Evolutionary conservation across 2,329 filamentous ascomycete species (phyloP), one percentile per base, ranked within the genome.

Genomic region (Nemania sp.): DNA sequence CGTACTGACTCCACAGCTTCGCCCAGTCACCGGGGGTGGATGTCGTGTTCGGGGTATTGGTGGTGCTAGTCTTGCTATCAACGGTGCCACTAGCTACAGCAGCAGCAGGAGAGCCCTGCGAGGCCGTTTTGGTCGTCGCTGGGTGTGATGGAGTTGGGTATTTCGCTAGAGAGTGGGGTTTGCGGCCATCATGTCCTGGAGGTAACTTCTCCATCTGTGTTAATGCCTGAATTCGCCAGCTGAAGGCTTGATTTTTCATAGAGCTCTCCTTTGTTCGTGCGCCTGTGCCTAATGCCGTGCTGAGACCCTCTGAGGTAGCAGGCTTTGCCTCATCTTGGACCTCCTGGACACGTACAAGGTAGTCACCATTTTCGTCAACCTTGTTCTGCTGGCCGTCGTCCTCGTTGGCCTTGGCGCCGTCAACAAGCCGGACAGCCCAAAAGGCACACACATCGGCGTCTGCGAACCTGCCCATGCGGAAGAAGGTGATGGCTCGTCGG

Each of bases 401-500:
- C 56, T 81, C 79, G 13, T 60, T 66, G 4, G 77, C 79, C 20
- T 70, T 79, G 6, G 84, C 77, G 49, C 81, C 80, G 45, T 81
- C 79, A 5, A 77, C 63, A 3, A 85, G 76, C 41, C 79, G 75
- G 78, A 84, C 82, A 35, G 84, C 81, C 84, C 88, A 90, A 20
- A 84, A 82, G 22, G 94, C 88, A 70, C 94, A 88, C 72, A 89
- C 87, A 66, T 90, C 87, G 0, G 94, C 91, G 79, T 98, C 91
- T 3, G 90, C 93, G 73, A 89, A 93, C 61, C 88, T 86, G 38
- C 87, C 88, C 47, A 94, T 82, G 56, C 90, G 88, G 79, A 89
- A 92, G 27, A 95, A 84, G 11, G 91, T 87, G 13, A 97, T 88
- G 5, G 89, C 92, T 43, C 95, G 89, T 73, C 94, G 89, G 75